Evolutionary conservation across 257 asterid genomes (phyloP).

Genomic region (Scutellaria galericulata): DNA sequence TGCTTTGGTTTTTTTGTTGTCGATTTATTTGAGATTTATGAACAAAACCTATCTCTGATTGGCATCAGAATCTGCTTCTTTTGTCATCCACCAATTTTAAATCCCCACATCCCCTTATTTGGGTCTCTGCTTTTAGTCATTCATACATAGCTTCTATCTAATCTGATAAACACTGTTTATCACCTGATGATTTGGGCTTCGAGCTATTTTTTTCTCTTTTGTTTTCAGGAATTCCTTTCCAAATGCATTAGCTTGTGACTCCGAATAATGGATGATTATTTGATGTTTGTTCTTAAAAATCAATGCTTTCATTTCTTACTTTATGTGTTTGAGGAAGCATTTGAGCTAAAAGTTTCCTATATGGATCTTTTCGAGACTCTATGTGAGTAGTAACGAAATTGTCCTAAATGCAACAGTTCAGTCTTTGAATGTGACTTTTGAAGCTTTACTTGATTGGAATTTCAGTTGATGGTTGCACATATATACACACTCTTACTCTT

Average conservation of each 20-base stretch:
- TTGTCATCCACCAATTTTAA: neutral
- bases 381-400: too few relatives aligned
- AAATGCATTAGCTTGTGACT: too few relatives aligned
- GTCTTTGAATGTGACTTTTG: too few relatives aligned
- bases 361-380: too few relatives aligned
- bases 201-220: neutral
- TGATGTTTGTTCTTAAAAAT: neutral
- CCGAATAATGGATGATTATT: neutral
- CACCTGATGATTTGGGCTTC: neutral
- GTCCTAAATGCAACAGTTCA: too few relatives aligned
- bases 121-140: neutral
- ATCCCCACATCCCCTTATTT: neutral
- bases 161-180: neutral
- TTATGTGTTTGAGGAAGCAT: too few relatives aligned
- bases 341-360: too few relatives aligned
- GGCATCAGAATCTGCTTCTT: neutral
- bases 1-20: neutral
- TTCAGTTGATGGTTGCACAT: too few relatives aligned
- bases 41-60: neutral
- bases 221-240: too few relatives aligned
- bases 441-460: too few relatives aligned
- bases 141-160: neutral
- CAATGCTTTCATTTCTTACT: too few relatives aligned
- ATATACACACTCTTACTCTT: too few relatives aligned
- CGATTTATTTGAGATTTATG: neutral